These are phyloP conservation scores for Cercis canadensis DNA, from an alignment of 306 rosid genomes.

Conservation along the genomic window DNA sequence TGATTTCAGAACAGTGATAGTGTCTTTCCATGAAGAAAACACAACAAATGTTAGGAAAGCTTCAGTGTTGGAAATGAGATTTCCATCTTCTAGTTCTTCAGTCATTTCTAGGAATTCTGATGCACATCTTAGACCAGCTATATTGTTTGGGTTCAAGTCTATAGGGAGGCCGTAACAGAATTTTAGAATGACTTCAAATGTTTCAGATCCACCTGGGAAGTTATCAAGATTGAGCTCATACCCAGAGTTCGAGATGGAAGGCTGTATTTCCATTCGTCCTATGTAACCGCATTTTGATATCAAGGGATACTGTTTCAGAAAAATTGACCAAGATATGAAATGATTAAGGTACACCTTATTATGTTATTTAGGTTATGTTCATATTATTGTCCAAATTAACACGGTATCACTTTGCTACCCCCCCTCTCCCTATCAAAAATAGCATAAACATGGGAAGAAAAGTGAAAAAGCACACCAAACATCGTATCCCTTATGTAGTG, in stretches of 20 bases:
- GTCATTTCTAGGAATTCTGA: conserved; percentile 94
- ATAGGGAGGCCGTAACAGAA: conserved; percentile 90
- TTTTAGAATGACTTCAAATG: conserved; percentile 71
- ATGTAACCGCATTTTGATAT: conserved; percentile 88
- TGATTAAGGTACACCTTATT: conserved; percentile 7
- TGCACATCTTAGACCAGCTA: conserved; percentile 90
- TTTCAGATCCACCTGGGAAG: conserved; percentile 85
- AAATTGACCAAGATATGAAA: conserved; percentile 30
- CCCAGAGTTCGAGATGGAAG: conserved; percentile 55
- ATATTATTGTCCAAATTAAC: too few relatives aligned
- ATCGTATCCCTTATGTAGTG: too few relatives aligned
- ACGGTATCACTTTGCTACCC: too few relatives aligned
- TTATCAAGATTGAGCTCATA: conserved; percentile 70
- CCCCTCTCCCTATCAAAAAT: too few relatives aligned
- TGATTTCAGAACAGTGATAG: conserved; percentile 72
- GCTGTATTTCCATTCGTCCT: conserved; percentile 59
- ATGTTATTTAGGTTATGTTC: background rate
- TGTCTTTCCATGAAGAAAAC: conserved; percentile 91
- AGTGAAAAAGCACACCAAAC: too few relatives aligned
- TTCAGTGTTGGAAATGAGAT: conserved; percentile 82
- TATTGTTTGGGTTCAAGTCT: conserved; percentile 68
- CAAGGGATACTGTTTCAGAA: conserved; percentile 78
- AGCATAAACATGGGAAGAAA: too few relatives aligned
- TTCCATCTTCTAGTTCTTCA: conserved; percentile 84
- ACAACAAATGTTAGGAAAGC: conserved; percentile 91